Percentiles rank a stretch among this genome's conserved stretches.
Conservation (phyloP, 2,329 filamentous ascomycete species). For the Dothidotthia symphoricarpi region DNA sequence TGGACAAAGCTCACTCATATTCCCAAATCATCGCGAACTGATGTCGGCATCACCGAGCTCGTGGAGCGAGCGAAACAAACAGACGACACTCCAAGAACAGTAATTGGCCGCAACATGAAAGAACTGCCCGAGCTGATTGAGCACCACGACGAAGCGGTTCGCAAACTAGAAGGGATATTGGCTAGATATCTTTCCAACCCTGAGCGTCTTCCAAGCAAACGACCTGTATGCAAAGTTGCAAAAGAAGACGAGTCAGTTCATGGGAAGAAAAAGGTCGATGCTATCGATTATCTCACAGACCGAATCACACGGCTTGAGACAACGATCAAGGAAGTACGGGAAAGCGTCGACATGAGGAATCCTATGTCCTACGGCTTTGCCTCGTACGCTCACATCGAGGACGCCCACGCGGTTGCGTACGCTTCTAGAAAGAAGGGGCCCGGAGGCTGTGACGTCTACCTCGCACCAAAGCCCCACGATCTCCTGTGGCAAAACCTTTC, state of each 20-base stretch:
- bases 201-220: slow-evolving; percentile 68
- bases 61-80: slow-evolving; percentile 76
- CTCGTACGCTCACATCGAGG: slow-evolving; percentile 81
- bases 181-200: slow-evolving; percentile 84
- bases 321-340: slow-evolving; percentile 79
- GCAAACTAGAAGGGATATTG: slow-evolving; percentile 75
- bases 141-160: slow-evolving; percentile 76
- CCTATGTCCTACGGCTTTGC: slow-evolving; percentile 91
- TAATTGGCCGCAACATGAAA: slow-evolving; percentile 87
- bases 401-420: slow-evolving; percentile 81
- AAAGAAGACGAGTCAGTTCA: slow-evolving; percentile 68
- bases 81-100: slow-evolving; percentile 71
- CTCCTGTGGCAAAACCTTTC: slow-evolving; percentile 94
- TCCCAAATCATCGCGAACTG: slow-evolving; percentile 68
- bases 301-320: slow-evolving; percentile 79
- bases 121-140: slow-evolving; percentile 80
- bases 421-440: slow-evolving; percentile 76
- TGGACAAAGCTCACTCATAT: slow-evolving; percentile 71
- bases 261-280: slow-evolving; percentile 76
- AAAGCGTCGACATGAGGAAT: slow-evolving; percentile 81
- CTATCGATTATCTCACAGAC: slow-evolving; percentile 87
- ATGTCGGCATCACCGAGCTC: slow-evolving; percentile 84
- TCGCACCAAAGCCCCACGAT: slow-evolving; percentile 86
- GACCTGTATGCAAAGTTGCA: slow-evolving; percentile 75
- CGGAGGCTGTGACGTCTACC: slow-evolving; percentile 68